Evolutionary conservation across 345 rosid genomes (phyloP), one percentile per base, ranked within the genome.

Genomic region (Excoecaria cochinchinensis): DNA sequence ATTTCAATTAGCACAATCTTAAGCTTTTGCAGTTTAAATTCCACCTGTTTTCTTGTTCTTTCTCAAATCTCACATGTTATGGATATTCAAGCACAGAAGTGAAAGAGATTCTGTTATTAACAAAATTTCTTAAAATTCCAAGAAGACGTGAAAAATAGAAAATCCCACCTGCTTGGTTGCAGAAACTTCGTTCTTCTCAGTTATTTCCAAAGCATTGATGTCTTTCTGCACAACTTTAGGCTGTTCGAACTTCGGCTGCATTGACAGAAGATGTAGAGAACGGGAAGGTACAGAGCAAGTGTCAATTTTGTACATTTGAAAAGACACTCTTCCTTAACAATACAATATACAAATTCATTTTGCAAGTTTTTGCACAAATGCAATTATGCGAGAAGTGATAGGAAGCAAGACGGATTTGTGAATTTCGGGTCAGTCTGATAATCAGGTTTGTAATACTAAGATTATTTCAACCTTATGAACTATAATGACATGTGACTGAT

Each of bases 141-240:
- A 3, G 6, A 56, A 56, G 19, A 19, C 5, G 7, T 0, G 19
- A 1, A n/a, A 19, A 9, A 19, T 5, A 56, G 21, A 24, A 56
- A 56, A 17, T 56, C n/a, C 10, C 48, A 56, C 60, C 78, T 4
- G 21, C 21, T 72, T 48, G 38, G 58, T 52, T 21, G 77, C 48
- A 12, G 51, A 14, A 40, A 40, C 56, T 71, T 71, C 82, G 31
- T 57, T 60, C 16, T 60, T 53, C 81, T 81, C 80, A 10, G 64
- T 61, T 36, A 56, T 47, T 76, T 60, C 68, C 7, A 66, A 64
- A 25, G 69, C 40, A 46, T 65, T 76, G 10, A 42, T 62, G 48
- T 50, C 76, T 69, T 82, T 76, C 77, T 68, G 67, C 70, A 39
- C 40, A 56, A 52, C 50, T 69, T 59, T 56, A 36, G 36, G 58